Evolutionary conservation across 1,284 basidiomycete species (phyloP).

Genomic region (Ceratorhiza oryzae-sativae): DNA sequence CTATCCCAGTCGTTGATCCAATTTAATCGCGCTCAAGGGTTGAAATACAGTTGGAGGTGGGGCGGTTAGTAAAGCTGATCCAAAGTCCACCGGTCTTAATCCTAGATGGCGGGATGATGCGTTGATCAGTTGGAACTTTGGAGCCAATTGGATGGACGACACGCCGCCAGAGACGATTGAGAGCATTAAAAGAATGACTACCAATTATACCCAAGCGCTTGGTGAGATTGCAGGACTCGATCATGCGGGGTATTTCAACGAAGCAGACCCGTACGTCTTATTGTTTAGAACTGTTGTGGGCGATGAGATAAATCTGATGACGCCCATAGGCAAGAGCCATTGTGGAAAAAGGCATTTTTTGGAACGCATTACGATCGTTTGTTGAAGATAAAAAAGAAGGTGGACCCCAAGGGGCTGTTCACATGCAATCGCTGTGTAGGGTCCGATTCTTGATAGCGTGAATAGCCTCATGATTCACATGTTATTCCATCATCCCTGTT

Average conservation of each 20-base stretch:
- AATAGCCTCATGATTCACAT: no score
- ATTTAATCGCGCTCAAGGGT: background rate
- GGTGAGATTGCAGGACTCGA: slow-evolving; percentile 46
- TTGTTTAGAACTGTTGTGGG: background rate
- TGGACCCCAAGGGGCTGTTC: slow-evolving; percentile 14
- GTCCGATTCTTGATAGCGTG: background rate
- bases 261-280: slow-evolving; percentile 51
- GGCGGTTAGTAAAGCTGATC: slow-evolving; percentile 51
- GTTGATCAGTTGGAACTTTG: slow-evolving; percentile 48
- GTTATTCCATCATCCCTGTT: no score
- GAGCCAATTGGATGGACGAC: slow-evolving; percentile 50
- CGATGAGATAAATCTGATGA: no score
- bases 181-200: slow-evolving; percentile 45
- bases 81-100: slow-evolving; percentile 54
- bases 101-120: slow-evolving; percentile 55
- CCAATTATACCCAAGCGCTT: slow-evolving; percentile 47
- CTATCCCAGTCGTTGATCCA: background rate
- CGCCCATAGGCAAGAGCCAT: slow-evolving; percentile 25
- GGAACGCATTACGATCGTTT: slow-evolving; percentile 29
- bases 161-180: slow-evolving; percentile 47
- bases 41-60: slow-evolving; percentile 52
- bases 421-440: slow-evolving; percentile 17
- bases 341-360: slow-evolving; percentile 32
- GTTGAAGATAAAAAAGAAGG: slow-evolving; percentile 21
- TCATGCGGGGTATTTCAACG: slow-evolving; percentile 55